Percentiles rank a stretch among this genome's conserved stretches.
These are phyloP conservation scores for Globisporangium emineosum DNA, from an alignment of 352 stramenopile species.

Conservation along the genomic window DNA sequence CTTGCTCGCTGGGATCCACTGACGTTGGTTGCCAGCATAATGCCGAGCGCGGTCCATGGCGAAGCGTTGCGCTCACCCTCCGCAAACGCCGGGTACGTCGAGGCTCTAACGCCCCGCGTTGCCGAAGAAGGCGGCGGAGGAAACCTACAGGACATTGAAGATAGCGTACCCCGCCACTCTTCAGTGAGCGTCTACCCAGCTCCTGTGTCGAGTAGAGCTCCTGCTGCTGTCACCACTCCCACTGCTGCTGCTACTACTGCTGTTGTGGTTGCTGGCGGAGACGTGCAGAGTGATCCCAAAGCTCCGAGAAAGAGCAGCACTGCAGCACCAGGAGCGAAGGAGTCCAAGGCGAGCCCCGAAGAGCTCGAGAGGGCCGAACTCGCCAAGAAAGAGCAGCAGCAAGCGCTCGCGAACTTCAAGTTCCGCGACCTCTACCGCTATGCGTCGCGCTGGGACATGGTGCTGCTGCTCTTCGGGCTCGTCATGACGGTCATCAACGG, in stretches of 20 bases:
- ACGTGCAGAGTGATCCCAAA: neutral
- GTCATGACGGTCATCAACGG: constrained; percentile 38
- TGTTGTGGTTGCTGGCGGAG: neutral
- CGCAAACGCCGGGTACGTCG: neutral
- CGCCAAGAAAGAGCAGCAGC: constrained; percentile 4
- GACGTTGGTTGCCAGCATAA: neutral
- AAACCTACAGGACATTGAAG: neutral
- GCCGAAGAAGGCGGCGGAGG: neutral
- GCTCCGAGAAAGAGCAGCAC: neutral
- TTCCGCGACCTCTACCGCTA: constrained; percentile 31
- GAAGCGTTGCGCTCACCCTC: constrained; percentile 1
- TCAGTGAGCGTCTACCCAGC: neutral
- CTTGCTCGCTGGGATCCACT: neutral
- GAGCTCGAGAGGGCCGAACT: constrained; percentile 1
- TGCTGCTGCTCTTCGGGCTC: constrained; percentile 25
- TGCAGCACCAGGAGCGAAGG: neutral
- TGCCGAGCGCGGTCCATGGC: constrained; percentile 8
- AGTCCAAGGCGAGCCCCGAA: neutral
- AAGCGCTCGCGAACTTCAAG: neutral
- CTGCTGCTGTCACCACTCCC: neutral
- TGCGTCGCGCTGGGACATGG: constrained; percentile 28
- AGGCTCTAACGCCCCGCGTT: constrained; percentile 3
- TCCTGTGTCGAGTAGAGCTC: neutral
- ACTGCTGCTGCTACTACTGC: neutral
- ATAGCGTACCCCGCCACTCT: neutral